A percentile compares a stretch with the other conserved stretches of the same genome.
These are phyloP conservation scores for Phytophthora hybrid DNA, from an alignment of 352 stramenopile species.

Conservation along the genomic window DNA sequence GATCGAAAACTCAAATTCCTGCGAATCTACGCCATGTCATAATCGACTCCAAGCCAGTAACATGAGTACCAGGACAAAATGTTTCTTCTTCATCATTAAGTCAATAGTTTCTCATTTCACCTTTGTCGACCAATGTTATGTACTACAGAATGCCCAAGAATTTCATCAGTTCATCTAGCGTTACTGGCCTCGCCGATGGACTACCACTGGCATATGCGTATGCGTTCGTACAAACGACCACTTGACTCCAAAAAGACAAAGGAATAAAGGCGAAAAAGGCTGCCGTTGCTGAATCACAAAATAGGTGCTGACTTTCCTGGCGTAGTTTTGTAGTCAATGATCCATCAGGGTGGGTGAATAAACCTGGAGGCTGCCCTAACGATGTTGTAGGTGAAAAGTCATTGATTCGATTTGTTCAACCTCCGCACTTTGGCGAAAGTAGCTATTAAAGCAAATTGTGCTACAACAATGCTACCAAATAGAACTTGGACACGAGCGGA, in stretches of 20 bases:
- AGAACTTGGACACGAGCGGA: too few relatives aligned
- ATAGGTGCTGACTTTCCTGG: neutral
- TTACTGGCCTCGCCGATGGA: too few relatives aligned
- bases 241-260: neutral
- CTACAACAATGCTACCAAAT: too few relatives aligned
- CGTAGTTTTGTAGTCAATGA: neutral
- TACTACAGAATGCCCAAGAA: neutral
- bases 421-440: neutral
- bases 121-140: neutral
- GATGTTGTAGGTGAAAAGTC: constrained; percentile 3
- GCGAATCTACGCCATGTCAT: too few relatives aligned
- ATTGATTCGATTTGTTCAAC: constrained; percentile 22
- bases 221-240: neutral
- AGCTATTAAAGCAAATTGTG: too few relatives aligned
- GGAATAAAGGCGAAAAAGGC: constrained; percentile 1
- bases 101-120: neutral
- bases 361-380: neutral
- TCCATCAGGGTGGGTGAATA: constrained; percentile 7
- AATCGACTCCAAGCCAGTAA: too few relatives aligned
- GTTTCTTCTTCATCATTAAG: neutral
- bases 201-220: neutral
- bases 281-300: constrained; percentile 1
- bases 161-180: too few relatives aligned
- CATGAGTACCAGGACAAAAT: too few relatives aligned
- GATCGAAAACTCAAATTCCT: too few relatives aligned